These are phyloP conservation scores for Paraphoma chrysanthemicola DNA, from an alignment of 2,329 filamentous ascomycete genomes.

Conservation along the genomic window DNA sequence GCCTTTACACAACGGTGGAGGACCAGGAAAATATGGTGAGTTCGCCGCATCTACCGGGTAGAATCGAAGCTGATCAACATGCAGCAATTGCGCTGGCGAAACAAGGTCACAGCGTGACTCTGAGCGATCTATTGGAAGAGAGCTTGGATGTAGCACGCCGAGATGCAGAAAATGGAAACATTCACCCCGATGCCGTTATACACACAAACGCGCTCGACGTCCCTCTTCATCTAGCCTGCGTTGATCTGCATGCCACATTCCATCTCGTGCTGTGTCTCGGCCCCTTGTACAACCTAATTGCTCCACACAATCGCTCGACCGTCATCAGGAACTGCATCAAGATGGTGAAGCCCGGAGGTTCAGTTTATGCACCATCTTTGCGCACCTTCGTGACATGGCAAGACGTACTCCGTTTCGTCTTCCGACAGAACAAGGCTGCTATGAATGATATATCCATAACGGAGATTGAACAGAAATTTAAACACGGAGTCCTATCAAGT, in stretches of 20 bases:
- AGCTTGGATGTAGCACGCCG: not conserved
- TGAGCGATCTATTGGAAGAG: not conserved
- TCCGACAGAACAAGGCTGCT: not conserved
- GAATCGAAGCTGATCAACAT: not conserved
- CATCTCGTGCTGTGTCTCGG: not conserved
- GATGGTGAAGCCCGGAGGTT: not conserved
- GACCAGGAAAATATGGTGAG: conserved; percentile 1
- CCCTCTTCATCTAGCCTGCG: not conserved
- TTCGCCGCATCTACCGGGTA: not conserved
- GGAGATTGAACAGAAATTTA: not conserved
- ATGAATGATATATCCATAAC: not conserved
- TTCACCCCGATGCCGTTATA: not conserved
- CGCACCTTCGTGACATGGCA: not conserved
- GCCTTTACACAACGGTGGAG: not conserved
- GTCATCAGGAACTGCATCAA: not conserved
- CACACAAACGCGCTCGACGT: conserved; percentile 3
- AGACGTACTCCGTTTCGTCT: not conserved
- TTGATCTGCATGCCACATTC: not conserved
- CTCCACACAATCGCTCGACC: not conserved
- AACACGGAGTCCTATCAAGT: not conserved
- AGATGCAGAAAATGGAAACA: not conserved
- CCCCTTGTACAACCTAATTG: not conserved
- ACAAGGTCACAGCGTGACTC: not conserved
- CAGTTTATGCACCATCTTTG: not conserved
- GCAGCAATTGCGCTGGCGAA: not conserved